These are phyloP conservation scores for Huntiella bhutanensis DNA, from an alignment of 2,329 filamentous ascomycete species.

Conservation along the genomic window DNA sequence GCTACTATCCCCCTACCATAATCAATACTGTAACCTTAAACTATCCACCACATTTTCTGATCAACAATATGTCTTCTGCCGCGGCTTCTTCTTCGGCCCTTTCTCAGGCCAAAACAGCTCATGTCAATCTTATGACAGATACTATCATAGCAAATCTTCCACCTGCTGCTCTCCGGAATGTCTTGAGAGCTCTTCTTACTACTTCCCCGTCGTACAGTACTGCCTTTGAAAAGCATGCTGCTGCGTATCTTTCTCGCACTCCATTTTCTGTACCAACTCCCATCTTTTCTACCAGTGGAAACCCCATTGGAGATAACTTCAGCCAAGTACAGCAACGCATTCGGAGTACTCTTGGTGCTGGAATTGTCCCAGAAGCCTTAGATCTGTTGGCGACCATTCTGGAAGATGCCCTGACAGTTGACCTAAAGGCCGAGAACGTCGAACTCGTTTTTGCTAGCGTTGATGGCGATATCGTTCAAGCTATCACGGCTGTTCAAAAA, in stretches of 20 bases:
- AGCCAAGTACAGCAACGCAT: constrained; percentile 12
- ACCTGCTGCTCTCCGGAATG: constrained; percentile 20
- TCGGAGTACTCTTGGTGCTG: constrained; percentile 16
- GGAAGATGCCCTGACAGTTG: constrained; percentile 1
- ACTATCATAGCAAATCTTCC: constrained; percentile 25
- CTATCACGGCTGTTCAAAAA: constrained; percentile 20
- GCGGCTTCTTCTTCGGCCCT: background rate
- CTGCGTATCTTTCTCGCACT: constrained; percentile 15
- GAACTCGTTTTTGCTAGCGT: constrained; percentile 12
- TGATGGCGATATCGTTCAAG: constrained; percentile 19
- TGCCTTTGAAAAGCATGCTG: constrained; percentile 18
- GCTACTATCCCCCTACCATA: background rate
- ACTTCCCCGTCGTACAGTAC: constrained; percentile 17
- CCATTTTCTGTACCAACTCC: constrained; percentile 5
- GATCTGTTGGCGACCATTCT: constrained; percentile 11
- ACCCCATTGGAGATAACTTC: constrained; percentile 8
- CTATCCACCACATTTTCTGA: too few relatives aligned
- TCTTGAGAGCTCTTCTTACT: constrained; percentile 17
- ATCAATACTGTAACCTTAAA: background rate
- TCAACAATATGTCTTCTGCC: too few relatives aligned
- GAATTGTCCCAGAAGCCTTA: constrained; percentile 13
- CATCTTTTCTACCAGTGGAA: constrained; percentile 1
- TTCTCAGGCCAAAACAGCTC: constrained; percentile 16
- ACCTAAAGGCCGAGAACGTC: background rate
- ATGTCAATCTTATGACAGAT: constrained; percentile 29